Conservation (phyloP, 2,329 filamentous ascomycete species). For the Aspergillus brasiliensis region DNA sequence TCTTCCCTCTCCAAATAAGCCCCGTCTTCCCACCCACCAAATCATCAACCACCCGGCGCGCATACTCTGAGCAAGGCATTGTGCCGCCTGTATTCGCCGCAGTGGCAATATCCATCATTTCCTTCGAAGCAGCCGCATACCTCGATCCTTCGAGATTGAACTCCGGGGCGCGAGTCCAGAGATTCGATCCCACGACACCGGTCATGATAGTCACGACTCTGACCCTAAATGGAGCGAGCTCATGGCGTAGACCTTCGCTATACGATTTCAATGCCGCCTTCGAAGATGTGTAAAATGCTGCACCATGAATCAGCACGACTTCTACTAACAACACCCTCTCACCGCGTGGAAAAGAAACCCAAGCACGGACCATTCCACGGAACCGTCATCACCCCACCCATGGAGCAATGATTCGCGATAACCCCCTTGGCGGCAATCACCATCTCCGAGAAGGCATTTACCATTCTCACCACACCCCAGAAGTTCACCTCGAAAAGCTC, state of each 20-base stretch:
- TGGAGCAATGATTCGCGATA: slow-evolving; percentile 31
- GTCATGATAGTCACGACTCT: slow-evolving; percentile 24
- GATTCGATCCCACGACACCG: slow-evolving; percentile 21
- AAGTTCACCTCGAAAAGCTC: slow-evolving; percentile 47
- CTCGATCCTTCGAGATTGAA: slow-evolving; percentile 20
- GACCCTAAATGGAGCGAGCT: slow-evolving; percentile 29
- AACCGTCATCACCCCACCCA: slow-evolving; percentile 21
- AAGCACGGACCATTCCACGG: slow-evolving; percentile 10
- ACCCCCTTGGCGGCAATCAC: slow-evolving; percentile 28
- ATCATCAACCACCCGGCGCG: slow-evolving; percentile 24
- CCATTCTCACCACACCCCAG: slow-evolving; percentile 40
- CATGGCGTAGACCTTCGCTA: slow-evolving; percentile 24
- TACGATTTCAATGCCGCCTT: slow-evolving; percentile 28
- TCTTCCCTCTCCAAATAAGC: slow-evolving; percentile 22
- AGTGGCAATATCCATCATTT: slow-evolving; percentile 5
- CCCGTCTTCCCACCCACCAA: slow-evolving; percentile 25
- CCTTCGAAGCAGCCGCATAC: slow-evolving; percentile 18
- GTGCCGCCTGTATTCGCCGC: slow-evolving; percentile 2
- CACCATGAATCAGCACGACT: neutral
- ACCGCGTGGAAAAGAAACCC: neutral
- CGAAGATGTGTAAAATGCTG: slow-evolving; percentile 24
- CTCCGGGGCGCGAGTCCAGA: slow-evolving; percentile 14
- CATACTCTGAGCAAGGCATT: slow-evolving; percentile 17
- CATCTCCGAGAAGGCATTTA: slow-evolving; percentile 40
- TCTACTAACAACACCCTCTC: neutral